Evolutionary conservation across 805 yeast genomes (phyloP), one percentile per base, ranked within the genome.

Genomic region (Hanseniaspora osmophila): DNA sequence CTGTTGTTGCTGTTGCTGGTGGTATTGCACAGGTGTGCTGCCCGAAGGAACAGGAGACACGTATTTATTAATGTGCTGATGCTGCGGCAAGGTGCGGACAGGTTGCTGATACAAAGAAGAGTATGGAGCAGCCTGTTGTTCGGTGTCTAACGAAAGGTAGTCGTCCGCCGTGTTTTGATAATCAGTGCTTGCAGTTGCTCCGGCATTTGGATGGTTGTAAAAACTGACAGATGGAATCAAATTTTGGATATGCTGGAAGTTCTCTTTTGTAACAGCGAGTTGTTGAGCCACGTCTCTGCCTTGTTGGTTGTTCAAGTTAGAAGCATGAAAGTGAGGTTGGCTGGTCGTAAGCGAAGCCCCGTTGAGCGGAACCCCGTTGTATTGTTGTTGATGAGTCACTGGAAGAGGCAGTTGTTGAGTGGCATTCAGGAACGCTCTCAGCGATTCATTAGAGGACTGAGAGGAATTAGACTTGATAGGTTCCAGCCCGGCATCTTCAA

Each of bases 381-480:
- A 32, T 32, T 35, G 38, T 35, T 35, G 38, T 10, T 35, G 38
- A 7, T 22, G 27, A 22, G 27, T 22, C 27, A 22, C 27, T 22
- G 27, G 27, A 22, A 22, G 27, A 22, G 27, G 35, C 15, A n/a
- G 10, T 11, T 32, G 13, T n/a, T 32, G 35, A 4, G 35, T 12
- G 15, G 35, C 35, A 32, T n/a, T 32, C 18, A 35, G 16, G 10
- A 35, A 35, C 4, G 38, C 10, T 15, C 18, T 35, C 41, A 38
- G n/a, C 5, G 41, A 42, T 30, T 54, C 58, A 27, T 52, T 54
- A n/a, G 53, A 53, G 1, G 56, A 53, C 40, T 48, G 51, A 10
- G 58, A 54, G 3, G 56, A 52, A 6, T 48, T 32, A 7, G 56
- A 49, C 3, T 54, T 52, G 9, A 54, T 51, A n/a, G 55, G 45